Conservation (phyloP, 805 yeast species). For the Candida rishiriensis region DNA sequence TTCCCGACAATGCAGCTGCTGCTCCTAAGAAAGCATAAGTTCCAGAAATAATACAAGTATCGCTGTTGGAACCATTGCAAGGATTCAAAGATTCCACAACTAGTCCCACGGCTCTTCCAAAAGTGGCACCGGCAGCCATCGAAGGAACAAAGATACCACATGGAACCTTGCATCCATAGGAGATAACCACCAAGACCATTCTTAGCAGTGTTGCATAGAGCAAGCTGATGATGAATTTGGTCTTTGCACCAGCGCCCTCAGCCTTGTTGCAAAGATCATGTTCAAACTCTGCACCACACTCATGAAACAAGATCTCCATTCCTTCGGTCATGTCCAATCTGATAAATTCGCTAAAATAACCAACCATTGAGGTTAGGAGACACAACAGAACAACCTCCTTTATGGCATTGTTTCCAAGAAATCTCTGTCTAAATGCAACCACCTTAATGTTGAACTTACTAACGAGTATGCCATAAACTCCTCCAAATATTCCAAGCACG, state of each 20-base stretch:
- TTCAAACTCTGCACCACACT: constrained; percentile 50
- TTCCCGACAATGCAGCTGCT: constrained; percentile 91
- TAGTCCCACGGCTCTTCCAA: constrained; percentile 84
- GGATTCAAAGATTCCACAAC: constrained; percentile 49
- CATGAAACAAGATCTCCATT: constrained; percentile 86
- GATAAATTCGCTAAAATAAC: constrained; percentile 80
- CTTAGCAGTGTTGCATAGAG: constrained; percentile 69
- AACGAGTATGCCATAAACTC: constrained; percentile 78
- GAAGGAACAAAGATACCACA: constrained; percentile 98
- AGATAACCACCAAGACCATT: constrained; percentile 65
- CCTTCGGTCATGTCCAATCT: constrained; percentile 91
- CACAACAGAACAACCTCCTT: constrained; percentile 71
- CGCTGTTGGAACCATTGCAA: constrained; percentile 29
- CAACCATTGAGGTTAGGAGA: constrained; percentile 63
- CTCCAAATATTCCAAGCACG: constrained; percentile 84
- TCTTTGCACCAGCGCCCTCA: constrained; percentile 18
- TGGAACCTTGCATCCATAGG: constrained; percentile 92
- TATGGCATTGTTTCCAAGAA: constrained; percentile 52
- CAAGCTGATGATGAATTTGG: constrained; percentile 46
- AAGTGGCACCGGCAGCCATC: constrained; percentile 94
- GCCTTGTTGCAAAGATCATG: constrained; percentile 36
- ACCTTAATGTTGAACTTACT: constrained; percentile 71
- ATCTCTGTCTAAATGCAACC: constrained; percentile 72
- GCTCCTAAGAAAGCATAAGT: constrained; percentile 96
- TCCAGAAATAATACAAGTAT: constrained; percentile 78